A percentile compares a stretch with the other conserved stretches of the same genome.
phyloP scores from a whole-genome alignment of 495 filamentous ascomycete species.

The Trichoderma reesei region DNA sequence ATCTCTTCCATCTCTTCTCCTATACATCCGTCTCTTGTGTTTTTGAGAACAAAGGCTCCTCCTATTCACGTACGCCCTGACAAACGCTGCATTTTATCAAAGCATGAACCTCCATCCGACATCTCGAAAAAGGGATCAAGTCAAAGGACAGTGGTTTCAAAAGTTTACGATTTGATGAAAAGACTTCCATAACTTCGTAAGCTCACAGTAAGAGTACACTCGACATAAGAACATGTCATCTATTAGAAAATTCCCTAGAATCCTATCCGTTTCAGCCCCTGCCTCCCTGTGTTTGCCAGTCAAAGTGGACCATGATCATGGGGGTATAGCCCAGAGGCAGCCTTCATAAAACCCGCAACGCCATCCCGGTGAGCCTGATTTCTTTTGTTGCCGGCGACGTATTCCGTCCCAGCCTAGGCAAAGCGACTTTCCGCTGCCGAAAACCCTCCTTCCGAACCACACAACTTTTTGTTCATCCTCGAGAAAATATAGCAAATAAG shows the following conservation, averaged over 20 bases:
- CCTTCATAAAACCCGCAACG: conserved; percentile 11
- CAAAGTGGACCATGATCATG: conserved; percentile 5
- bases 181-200: background rate
- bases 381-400: background rate
- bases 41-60: background rate
- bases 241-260: conserved; percentile 6
- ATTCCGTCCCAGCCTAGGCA: background rate
- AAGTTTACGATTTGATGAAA: too few relatives aligned
- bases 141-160: background rate
- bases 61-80: background rate
- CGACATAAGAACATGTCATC: background rate
- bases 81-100: too few relatives aligned
- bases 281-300: background rate
- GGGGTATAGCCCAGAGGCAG: conserved; percentile 12
- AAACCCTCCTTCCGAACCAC: conserved; percentile 2
- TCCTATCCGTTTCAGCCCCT: conserved; percentile 2
- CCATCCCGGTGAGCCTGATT: conserved; percentile 9
- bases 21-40: too few relatives aligned
- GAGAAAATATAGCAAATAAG: conserved; percentile 16
- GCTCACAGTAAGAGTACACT: background rate
- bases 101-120: background rate
- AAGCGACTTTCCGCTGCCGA: background rate
- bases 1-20: too few relatives aligned
- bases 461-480: conserved; percentile 11
- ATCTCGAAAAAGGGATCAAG: background rate